Percentiles rank a stretch among this genome's conserved stretches.
phyloP scores from a whole-genome alignment of 2,329 filamentous ascomycete genomes.

The Fusarium sp. region DNA sequence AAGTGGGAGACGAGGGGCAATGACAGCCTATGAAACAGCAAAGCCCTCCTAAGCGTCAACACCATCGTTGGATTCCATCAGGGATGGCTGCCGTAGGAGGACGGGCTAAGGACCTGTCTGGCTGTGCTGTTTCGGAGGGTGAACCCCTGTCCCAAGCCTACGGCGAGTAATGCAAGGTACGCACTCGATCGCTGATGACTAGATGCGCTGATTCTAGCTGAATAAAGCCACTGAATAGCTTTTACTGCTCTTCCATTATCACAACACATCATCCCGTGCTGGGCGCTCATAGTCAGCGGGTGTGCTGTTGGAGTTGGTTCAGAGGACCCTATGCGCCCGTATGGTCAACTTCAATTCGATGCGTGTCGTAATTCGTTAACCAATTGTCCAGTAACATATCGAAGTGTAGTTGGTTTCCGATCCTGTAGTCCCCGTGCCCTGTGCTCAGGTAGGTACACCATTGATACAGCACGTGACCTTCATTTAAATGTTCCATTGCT shows the following conservation, averaged over 20 bases:
- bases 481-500: neutral
- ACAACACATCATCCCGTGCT: slow-evolving; percentile 27
- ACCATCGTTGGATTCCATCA: slow-evolving; percentile 15
- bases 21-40: slow-evolving; percentile 43
- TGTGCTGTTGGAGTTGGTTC: slow-evolving; percentile 9
- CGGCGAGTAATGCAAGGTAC: slow-evolving; percentile 44
- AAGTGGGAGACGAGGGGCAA: slow-evolving; percentile 29
- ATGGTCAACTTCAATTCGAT: neutral
- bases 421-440: neutral
- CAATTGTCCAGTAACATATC: neutral
- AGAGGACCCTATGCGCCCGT: neutral
- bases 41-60: slow-evolving; percentile 32
- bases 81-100: slow-evolving; percentile 26
- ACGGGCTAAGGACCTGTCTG: slow-evolving; percentile 33
- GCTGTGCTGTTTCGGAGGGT: slow-evolving; percentile 26
- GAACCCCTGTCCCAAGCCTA: slow-evolving; percentile 28
- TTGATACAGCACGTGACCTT: slow-evolving; percentile 30
- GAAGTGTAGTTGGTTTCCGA: neutral
- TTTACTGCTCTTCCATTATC: slow-evolving; percentile 5
- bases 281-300: slow-evolving; percentile 4
- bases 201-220: slow-evolving; percentile 1
- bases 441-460: neutral
- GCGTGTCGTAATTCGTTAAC: neutral
- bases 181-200: slow-evolving; percentile 4
- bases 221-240: slow-evolving; percentile 11